phyloP scores from a whole-genome alignment of 2,329 filamentous ascomycete genomes.

The Venturia carpophila region DNA sequence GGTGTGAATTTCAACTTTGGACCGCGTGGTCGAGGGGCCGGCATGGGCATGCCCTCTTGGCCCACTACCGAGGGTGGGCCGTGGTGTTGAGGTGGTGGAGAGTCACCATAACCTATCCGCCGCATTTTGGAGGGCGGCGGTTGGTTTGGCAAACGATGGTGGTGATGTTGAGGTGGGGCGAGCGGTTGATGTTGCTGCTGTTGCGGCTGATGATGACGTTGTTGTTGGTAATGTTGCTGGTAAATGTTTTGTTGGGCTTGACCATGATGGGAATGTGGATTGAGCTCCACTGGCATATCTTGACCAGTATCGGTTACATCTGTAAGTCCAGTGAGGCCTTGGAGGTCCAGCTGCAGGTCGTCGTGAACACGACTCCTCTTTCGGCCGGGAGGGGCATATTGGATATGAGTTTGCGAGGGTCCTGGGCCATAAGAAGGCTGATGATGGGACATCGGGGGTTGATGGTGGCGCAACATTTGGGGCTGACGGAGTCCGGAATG shows the following conservation, averaged over 20 bases:
- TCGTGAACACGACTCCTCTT: conserved; percentile 38
- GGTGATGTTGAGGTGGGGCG: conserved; percentile 51
- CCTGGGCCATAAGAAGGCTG: conserved; percentile 27
- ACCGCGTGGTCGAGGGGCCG: conserved; percentile 70
- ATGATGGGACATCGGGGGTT: conserved; percentile 32
- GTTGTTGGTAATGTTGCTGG: conserved; percentile 20
- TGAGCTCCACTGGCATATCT: conserved; percentile 34
- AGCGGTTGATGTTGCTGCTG: conserved; percentile 33
- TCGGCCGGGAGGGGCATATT: conserved; percentile 30
- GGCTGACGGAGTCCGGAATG: conserved; percentile 24
- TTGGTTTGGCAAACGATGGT: conserved; percentile 71
- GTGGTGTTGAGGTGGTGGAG: conserved; percentile 34
- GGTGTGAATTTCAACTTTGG: conserved; percentile 92
- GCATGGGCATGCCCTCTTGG: conserved; percentile 76
- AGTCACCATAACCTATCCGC: conserved; percentile 46
- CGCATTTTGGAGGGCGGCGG: conserved; percentile 61
- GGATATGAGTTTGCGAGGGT: conserved; percentile 22
- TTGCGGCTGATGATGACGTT: conserved; percentile 28
- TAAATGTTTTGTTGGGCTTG: conserved; percentile 29
- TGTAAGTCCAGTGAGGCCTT: conserved; percentile 34
- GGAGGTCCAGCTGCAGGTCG: conserved; percentile 32
- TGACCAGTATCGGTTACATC: conserved; percentile 27
- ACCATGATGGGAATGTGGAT: conserved; percentile 27
- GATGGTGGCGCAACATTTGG: conserved; percentile 21
- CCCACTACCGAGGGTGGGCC: conserved; percentile 79